phyloP scores from a whole-genome alignment of 331 rosid genomes.

The Pyracantha coccinea region DNA sequence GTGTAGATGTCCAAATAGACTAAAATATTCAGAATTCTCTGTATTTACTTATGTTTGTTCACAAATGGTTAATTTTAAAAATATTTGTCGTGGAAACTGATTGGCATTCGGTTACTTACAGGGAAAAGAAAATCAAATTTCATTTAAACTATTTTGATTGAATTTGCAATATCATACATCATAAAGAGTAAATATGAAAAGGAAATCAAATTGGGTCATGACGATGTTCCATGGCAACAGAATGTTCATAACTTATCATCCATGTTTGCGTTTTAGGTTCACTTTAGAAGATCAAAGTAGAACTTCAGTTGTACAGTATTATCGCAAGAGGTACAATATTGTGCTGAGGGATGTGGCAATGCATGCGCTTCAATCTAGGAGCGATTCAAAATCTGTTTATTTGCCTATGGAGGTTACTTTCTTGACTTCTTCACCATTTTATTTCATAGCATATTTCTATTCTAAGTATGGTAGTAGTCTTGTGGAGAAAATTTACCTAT shows the following conservation, averaged over 20 bases:
- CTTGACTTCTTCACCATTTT: background rate
- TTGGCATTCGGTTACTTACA: slow-evolving; percentile 7
- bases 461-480: background rate
- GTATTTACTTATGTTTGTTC: no score
- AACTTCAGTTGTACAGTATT: slow-evolving; percentile 34
- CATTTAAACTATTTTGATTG: no score
- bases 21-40: no score
- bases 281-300: slow-evolving; percentile 26
- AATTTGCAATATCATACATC: no score
- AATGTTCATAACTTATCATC: background rate
- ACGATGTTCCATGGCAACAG: background rate
- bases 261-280: slow-evolving; percentile 30
- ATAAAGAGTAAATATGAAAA: no score
- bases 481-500: background rate
- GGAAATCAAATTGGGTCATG: no score
- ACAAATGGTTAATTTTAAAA: no score
- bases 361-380: slow-evolving; percentile 73
- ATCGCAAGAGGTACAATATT: slow-evolving; percentile 33
- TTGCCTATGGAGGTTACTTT: slow-evolving; percentile 70
- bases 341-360: background rate
- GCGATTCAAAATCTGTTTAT: background rate
- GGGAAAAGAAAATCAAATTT: slow-evolving; percentile 30
- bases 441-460: background rate
- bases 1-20: no score
- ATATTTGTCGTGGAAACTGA: no score